A percentile compares a stretch with the other conserved stretches of the same genome.
Evolutionary conservation across 2,329 filamentous ascomycete species (phyloP).

Genomic region (Exophiala aquamarina): DNA sequence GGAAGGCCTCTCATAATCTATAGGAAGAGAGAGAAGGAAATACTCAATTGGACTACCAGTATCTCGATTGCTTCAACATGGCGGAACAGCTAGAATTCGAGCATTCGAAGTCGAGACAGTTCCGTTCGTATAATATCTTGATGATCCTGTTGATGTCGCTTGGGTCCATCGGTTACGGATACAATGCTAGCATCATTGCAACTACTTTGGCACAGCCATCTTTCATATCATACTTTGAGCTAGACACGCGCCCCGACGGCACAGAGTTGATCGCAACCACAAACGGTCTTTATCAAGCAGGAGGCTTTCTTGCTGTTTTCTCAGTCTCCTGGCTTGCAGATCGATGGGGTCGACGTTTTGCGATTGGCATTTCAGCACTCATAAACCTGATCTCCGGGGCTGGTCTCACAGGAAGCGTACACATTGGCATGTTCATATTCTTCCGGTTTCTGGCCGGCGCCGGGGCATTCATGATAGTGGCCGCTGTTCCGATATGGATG

Average conservation of each 20-base stretch:
- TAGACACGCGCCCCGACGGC: constrained; percentile 39
- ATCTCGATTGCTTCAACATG: too few relatives aligned
- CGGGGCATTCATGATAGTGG: constrained; percentile 30
- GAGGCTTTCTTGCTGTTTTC: constrained; percentile 35
- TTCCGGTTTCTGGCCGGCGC: constrained; percentile 40
- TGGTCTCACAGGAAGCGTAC: constrained; percentile 35
- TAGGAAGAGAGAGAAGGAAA: too few relatives aligned
- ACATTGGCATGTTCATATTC: constrained; percentile 31
- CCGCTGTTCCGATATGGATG: constrained; percentile 20
- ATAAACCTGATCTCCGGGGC: constrained; percentile 36
- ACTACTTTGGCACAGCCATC: constrained; percentile 38
- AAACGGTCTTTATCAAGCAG: constrained; percentile 46
- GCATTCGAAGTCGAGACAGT: constrained; percentile 8
- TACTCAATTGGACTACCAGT: too few relatives aligned
- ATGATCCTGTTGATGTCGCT: constrained; percentile 15
- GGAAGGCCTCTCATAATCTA: too few relatives aligned
- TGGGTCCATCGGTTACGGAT: constrained; percentile 20
- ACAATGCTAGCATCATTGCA: constrained; percentile 21
- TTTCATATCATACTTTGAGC: constrained; percentile 44
- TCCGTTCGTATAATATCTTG: constrained; percentile 17
- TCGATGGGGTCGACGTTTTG: constrained; percentile 37
- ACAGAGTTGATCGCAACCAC: constrained; percentile 39
- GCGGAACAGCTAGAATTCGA: background rate
- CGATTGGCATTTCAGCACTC: constrained; percentile 35
- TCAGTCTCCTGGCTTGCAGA: constrained; percentile 13